Evolutionary conservation across 2,329 filamentous ascomycete genomes (phyloP).

Genomic region (Boeremia lycopersici): DNA sequence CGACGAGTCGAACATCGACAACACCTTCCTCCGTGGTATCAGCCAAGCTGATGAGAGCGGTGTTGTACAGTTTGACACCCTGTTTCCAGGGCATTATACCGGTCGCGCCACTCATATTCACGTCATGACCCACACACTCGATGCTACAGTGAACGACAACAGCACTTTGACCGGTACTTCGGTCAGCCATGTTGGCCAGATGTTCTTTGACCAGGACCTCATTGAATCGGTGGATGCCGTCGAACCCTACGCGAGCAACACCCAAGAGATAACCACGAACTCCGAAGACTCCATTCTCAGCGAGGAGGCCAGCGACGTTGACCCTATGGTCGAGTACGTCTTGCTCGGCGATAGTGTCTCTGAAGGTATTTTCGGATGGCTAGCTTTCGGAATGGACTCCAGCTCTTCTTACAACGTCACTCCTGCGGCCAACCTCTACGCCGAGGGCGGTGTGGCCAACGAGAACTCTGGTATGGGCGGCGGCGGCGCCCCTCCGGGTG

Average conservation of each 20-base stretch:
- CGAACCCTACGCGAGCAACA: constrained; percentile 52
- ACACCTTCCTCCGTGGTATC: constrained; percentile 56
- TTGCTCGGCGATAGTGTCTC: constrained; percentile 58
- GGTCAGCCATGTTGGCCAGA: constrained; percentile 66
- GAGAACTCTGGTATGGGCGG: constrained; percentile 25
- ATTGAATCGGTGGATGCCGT: constrained; percentile 57
- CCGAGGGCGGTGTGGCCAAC: constrained; percentile 39
- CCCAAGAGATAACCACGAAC: constrained; percentile 56
- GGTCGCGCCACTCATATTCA: constrained; percentile 48
- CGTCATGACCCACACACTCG: constrained; percentile 42
- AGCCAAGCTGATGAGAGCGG: constrained; percentile 55
- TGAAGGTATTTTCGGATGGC: constrained; percentile 43
- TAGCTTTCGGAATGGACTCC: constrained; percentile 41
- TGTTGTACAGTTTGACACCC: constrained; percentile 56
- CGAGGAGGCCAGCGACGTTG: constrained; percentile 55
- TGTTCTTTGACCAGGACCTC: constrained; percentile 69
- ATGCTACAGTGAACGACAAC: constrained; percentile 50
- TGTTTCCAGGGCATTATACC: constrained; percentile 53
- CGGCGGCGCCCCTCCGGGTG: constrained; percentile 21
- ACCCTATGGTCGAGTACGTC: constrained; percentile 65
- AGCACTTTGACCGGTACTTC: constrained; percentile 57
- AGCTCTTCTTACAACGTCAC: constrained; percentile 32
- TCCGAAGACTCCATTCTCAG: constrained; percentile 57
- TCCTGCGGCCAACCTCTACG: constrained; percentile 33
- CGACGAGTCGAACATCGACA: constrained; percentile 42